Percentiles rank a stretch among this genome's conserved stretches.
These are phyloP conservation scores for Periconia digitata DNA, from an alignment of 2,329 filamentous ascomycete genomes.

Conservation along the genomic window DNA sequence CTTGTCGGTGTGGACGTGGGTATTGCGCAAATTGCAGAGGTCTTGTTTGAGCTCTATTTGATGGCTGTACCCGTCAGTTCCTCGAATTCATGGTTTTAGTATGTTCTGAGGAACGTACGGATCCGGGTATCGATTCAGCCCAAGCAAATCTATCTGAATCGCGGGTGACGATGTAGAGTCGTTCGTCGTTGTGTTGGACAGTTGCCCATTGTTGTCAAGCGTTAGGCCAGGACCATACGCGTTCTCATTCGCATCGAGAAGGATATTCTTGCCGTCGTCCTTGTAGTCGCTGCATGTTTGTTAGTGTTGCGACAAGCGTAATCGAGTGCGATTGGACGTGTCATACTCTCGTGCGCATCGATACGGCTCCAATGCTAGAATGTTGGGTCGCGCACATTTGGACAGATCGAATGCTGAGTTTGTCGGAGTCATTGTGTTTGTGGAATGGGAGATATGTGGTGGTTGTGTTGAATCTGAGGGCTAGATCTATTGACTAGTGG, in stretches of 20 bases:
- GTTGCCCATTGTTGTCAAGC: conserved; percentile 51
- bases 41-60: conserved; percentile 82
- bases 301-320: conserved; percentile 13
- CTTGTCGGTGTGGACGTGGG: conserved; percentile 74
- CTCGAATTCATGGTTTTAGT: background rate
- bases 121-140: conserved; percentile 92
- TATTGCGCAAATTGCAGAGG: conserved; percentile 85
- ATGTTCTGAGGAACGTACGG: conserved; percentile 52
- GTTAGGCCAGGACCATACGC: conserved; percentile 83
- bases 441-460: background rate
- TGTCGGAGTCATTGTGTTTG: conserved; percentile 24
- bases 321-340: conserved; percentile 14
- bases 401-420: conserved; percentile 49
- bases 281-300: conserved; percentile 82
- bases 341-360: conserved; percentile 57
- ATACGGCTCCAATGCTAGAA: conserved; percentile 56
- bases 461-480: background rate
- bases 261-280: conserved; percentile 92
- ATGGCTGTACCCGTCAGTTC: conserved; percentile 56
- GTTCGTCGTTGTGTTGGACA: conserved; percentile 47
- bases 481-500: background rate
- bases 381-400: conserved; percentile 55
- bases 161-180: conserved; percentile 45
- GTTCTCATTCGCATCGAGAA: conserved; percentile 98
- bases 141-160: conserved; percentile 71